Evolutionary conservation across 805 yeast genomes (phyloP).

Genomic region (Candida caryicola): DNA sequence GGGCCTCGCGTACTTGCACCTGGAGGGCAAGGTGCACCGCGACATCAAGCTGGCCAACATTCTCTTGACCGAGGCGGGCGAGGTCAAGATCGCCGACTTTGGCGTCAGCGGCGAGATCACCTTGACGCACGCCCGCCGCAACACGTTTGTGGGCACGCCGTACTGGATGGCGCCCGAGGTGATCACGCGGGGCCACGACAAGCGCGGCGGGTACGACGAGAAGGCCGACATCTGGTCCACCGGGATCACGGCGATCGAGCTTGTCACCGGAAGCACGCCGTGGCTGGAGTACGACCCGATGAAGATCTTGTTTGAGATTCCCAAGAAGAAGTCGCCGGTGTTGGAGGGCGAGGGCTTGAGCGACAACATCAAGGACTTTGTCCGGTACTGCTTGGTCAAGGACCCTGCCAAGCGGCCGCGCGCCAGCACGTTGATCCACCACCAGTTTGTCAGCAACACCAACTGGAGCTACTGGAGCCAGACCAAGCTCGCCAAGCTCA

Average conservation of each 20-base stretch:
- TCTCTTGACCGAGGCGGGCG: conserved; percentile 64
- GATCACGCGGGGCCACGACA: conserved; percentile 34
- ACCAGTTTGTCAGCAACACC: conserved; percentile 45
- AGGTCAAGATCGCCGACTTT: conserved; percentile 83
- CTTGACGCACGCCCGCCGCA: conserved; percentile 48
- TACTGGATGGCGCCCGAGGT: conserved; percentile 99
- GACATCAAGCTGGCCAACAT: conserved; percentile 92
- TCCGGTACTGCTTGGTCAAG: conserved; percentile 61
- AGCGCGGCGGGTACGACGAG: conserved; percentile 62
- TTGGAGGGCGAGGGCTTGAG: conserved; percentile 45
- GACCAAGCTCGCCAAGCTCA: conserved; percentile 32
- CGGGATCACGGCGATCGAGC: conserved; percentile 88
- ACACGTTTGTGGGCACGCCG: conserved; percentile 92
- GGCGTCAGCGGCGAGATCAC: conserved; percentile 88
- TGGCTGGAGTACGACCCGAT: conserved; percentile 68
- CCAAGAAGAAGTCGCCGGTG: conserved; percentile 60
- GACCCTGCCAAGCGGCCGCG: conserved; percentile 65
- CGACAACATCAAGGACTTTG: conserved; percentile 61
- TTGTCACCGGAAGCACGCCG: conserved; percentile 83
- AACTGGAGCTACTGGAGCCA: conserved; percentile 4
- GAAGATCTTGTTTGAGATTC: conserved; percentile 71
- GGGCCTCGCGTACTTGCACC: conserved; percentile 77
- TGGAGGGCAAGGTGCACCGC: conserved; percentile 75
- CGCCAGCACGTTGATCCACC: conserved; percentile 53
- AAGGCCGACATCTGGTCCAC: conserved; percentile 95